Base-by-base conservation (phyloP, 2,329 filamentous ascomycete genomes). In the Claviceps pazoutovae region DNA sequence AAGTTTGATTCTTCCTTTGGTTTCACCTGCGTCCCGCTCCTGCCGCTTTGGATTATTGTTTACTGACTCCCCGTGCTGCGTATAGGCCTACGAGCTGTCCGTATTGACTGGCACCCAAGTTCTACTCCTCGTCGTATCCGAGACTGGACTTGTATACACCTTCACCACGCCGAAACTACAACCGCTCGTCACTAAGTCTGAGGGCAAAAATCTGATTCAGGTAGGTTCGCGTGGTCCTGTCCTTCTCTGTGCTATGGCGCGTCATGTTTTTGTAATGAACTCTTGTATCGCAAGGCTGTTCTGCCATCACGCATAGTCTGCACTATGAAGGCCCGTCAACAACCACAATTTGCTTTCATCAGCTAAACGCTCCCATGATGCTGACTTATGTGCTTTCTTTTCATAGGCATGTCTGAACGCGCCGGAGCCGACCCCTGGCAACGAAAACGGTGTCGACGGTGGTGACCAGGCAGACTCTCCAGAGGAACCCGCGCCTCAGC, bases 191-290 rank as follows among this genome's bases (percentile, higher is more conserved):
- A 98, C 93, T 57, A 97, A 97, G 75, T 86, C 93, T 17, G 93
- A 97, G 72, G 93, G 93, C 73, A 98, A 98, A 80, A 98, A 98
- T 68, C 75, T 98, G 58, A 97, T 98, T 60, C 93, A 98, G 83
- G 93, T 96, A 54, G 23, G 49, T 49, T 8, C 8, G 7, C 26
- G 26, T 30, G 26, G 26, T 11, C 8, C 26, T 30, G 26, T 30
- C 8, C 26, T 9, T 9, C 2, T 8, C 26, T 30, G 26, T 11
- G 26, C 26, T 30, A 8, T 30, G 26, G 26, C 26, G 26, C 8
- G 26, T 30, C 26, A 30, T 30, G 8, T 9, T 11, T 30, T 9
- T 3, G 26, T 30, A 30, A 30, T 30, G 26, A 30, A 8, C 26
- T 4, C 8, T 30, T 8, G 21, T 30, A 30, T 30, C 26, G 8